Evolutionary conservation across 179 eudicot species (phyloP), one percentile per base, ranked within the genome.

Genomic region (Heliamphora pulchella): DNA sequence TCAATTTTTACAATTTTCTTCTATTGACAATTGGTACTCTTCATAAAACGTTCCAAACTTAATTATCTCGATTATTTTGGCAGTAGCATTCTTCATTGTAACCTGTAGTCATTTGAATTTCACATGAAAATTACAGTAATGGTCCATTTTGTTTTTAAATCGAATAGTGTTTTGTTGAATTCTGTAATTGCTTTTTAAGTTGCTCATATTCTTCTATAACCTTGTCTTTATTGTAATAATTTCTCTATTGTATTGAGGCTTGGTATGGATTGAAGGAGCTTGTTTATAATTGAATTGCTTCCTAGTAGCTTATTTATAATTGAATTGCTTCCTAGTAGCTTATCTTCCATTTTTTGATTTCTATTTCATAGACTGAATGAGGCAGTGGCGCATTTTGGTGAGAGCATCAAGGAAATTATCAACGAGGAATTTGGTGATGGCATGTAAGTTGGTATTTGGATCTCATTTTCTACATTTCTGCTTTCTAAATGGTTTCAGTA

Each of bases 381-480:
- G 89, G 98, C 95, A n/a, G 88, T 92, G 13, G 89, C 92, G 98
- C 98, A 95, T 84, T 93, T 93, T 81, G 98, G 95, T 51, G 97
- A 93, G 89, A 95, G 98, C 90, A 95, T 95, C 77, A 95, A 95
- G 82, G 98, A 95, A 46, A 89, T 95, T 63, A 87, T 95, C 82
- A 95, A 95, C 50, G 98, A 95, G 84, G 98, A 95, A 8, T 95
- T 93, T 81, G 98, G 98, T 22, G 98, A 95, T 86, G 98, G 98
- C 86, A 95, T 93, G 98, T 95, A 89, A 89, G 91, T 84, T 59
- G 20, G 39, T 71, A 69, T 70, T 54, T 39, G 53, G 58, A 58
- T 77, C 7, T 31, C 13, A 48, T 43, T 57, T 75, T n/a, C 8
- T 64, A 59, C 4, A 0, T 71, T 78, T 11, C 50, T n/a, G 46